Conservation (phyloP, 2,329 filamentous ascomycete genomes). For the Diaporthe amygdali region DNA sequence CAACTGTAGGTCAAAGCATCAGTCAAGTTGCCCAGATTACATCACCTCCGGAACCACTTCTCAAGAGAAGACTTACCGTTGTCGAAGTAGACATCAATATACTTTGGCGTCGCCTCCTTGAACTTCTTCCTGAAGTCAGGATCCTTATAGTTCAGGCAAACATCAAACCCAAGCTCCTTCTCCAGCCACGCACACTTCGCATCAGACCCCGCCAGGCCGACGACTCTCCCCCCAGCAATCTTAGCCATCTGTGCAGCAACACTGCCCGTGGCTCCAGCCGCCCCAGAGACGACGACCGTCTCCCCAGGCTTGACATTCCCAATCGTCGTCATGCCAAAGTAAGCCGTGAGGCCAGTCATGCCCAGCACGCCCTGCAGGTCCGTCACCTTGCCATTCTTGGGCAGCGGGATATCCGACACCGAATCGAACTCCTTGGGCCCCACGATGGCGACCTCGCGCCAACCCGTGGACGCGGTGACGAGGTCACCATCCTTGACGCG, state of each 20-base stretch:
- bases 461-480: constrained; percentile 56
- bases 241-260: constrained; percentile 73
- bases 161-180: constrained; percentile 66
- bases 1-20: constrained; percentile 46
- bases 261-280: constrained; percentile 70
- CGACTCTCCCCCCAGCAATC: constrained; percentile 59
- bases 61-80: constrained; percentile 46
- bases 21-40: neutral
- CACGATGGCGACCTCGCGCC: constrained; percentile 62
- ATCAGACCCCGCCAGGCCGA: constrained; percentile 60
- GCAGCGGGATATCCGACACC: constrained; percentile 26
- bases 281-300: constrained; percentile 70
- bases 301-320: constrained; percentile 66
- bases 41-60: neutral
- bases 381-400: constrained; percentile 40
- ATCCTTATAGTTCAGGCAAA: constrained; percentile 73
- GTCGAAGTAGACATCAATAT: constrained; percentile 76
- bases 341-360: constrained; percentile 68
- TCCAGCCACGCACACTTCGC: constrained; percentile 68
- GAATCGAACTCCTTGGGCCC: constrained; percentile 46
- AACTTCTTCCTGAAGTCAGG: constrained; percentile 65
- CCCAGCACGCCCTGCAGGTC: constrained; percentile 62
- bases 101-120: constrained; percentile 61
- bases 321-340: constrained; percentile 69
- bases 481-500: constrained; percentile 55